These are phyloP conservation scores for Chimonanthus praecox DNA, from an alignment of 164 flowering plant species.

Conservation along the genomic window DNA sequence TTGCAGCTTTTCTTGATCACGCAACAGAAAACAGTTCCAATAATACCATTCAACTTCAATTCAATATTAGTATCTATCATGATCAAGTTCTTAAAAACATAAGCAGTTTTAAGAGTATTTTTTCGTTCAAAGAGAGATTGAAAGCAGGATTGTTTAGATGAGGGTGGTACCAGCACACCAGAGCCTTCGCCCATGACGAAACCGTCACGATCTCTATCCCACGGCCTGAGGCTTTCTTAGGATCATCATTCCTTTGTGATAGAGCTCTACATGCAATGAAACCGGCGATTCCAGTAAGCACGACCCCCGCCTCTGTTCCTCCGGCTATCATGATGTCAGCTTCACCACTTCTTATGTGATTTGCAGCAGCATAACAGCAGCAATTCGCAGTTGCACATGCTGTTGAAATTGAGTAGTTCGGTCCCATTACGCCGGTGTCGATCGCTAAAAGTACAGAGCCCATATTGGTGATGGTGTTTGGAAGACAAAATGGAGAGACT, in stretches of 20 bases:
- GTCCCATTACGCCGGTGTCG: slow-evolving; percentile 72
- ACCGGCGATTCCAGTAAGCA: slow-evolving; percentile 31
- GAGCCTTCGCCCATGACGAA: slow-evolving; percentile 81
- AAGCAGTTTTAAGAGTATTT: too few species aligned
- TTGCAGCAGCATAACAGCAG: slow-evolving; percentile 71
- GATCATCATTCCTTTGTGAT: slow-evolving; percentile 38
- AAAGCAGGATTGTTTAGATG: neutral
- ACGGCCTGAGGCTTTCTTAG: slow-evolving; percentile 22
- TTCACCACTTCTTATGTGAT: slow-evolving; percentile 44
- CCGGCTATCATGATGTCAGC: slow-evolving; percentile 21
- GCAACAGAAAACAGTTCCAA: too few species aligned
- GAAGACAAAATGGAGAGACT: slow-evolving; percentile 67
- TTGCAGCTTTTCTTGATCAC: too few species aligned
- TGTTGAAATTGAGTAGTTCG: slow-evolving; percentile 70
- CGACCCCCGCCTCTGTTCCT: slow-evolving; percentile 21
- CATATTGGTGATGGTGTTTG: slow-evolving; percentile 71
- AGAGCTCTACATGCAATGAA: slow-evolving; percentile 74
- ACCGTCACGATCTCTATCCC: slow-evolving; percentile 33
- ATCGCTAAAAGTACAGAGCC: slow-evolving; percentile 73
- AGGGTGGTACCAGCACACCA: slow-evolving; percentile 54
- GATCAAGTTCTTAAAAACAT: too few species aligned
- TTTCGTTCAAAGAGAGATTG: too few species aligned
- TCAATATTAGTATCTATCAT: too few species aligned
- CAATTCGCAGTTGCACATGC: slow-evolving; percentile 81
- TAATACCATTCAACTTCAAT: too few species aligned